These are phyloP conservation scores for Podaxis sp. DNA, from an alignment of 768 basidiomycete species.

Conservation along the genomic window DNA sequence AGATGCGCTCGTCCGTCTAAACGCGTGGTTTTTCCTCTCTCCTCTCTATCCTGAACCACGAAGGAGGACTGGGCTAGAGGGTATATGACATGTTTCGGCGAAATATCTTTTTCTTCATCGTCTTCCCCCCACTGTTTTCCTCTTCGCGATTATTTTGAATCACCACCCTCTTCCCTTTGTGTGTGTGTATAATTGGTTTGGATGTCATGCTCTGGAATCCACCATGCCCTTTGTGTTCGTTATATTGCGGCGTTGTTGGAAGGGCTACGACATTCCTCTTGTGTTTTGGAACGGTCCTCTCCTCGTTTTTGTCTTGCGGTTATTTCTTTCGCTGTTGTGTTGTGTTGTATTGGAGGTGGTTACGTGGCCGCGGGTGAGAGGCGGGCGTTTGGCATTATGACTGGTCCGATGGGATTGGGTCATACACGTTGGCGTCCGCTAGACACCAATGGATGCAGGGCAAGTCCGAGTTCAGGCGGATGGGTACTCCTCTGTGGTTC, in stretches of 20 bases:
- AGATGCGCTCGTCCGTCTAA: constrained; percentile 6
- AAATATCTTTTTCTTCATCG: neutral
- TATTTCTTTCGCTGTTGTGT: neutral
- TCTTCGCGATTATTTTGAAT: constrained; percentile 1
- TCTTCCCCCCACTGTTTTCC: neutral
- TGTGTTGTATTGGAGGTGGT: neutral
- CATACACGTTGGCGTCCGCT: neutral
- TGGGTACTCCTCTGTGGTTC: neutral
- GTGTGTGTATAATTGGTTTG: neutral
- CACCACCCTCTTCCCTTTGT: constrained; percentile 10
- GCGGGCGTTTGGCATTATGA: neutral
- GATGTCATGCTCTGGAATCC: neutral
- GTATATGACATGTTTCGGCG: constrained; percentile 8
- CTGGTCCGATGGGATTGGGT: neutral
- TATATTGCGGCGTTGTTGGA: neutral
- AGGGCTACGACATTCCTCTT: neutral
- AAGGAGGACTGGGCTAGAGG: constrained; percentile 6
- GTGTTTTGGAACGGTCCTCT: neutral
- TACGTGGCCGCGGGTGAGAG: neutral
- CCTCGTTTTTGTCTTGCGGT: neutral
- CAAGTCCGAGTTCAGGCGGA: neutral
- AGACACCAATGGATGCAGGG: neutral
- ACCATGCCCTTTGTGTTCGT: neutral
- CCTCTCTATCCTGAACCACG: neutral
- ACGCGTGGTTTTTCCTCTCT: neutral